Evolutionary conservation across 345 rosid species (phyloP).

Genomic region (Balakata baccata): DNA sequence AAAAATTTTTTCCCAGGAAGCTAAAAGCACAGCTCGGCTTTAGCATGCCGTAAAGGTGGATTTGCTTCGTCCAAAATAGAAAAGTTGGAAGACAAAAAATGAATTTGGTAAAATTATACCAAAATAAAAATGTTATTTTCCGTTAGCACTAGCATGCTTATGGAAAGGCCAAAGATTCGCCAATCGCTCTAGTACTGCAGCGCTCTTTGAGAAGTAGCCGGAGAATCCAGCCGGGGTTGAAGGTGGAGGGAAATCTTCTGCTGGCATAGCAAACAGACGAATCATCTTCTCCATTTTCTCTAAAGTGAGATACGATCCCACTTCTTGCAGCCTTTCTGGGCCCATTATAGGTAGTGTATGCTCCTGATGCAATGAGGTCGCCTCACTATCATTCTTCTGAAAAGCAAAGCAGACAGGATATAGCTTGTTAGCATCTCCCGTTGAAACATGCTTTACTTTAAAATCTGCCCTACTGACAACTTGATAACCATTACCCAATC

Average conservation of each 20-base stretch:
- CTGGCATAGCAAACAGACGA: constrained; percentile 93
- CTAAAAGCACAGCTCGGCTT: constrained; percentile 1
- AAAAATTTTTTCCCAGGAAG: neutral
- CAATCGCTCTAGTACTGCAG: constrained; percentile 62
- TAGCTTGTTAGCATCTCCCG: constrained; percentile 1
- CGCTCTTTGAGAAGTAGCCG: constrained; percentile 91
- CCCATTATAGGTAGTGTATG: constrained; percentile 98
- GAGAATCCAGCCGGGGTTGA: constrained; percentile 88
- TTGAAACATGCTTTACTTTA: neutral
- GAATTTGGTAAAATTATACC: neutral
- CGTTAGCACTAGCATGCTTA: constrained; percentile 24
- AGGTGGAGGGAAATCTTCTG: constrained; percentile 97
- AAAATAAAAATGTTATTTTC: constrained; percentile 11
- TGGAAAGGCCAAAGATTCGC: constrained; percentile 38
- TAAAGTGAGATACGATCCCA: constrained; percentile 70
- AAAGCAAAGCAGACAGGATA: constrained; percentile 4
- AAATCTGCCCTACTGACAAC: too few relatives aligned
- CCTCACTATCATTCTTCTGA: constrained; percentile 66
- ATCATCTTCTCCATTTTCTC: constrained; percentile 94
- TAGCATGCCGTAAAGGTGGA: neutral
- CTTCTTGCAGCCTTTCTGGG: constrained; percentile 96
- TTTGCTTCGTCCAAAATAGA: too few relatives aligned
- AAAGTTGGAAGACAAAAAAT: neutral
- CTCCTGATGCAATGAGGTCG: constrained; percentile 73
- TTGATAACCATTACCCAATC: too few relatives aligned